phyloP scores from a whole-genome alignment of 176 grass and related monocot species.

The Bonia amplexicaulis region DNA sequence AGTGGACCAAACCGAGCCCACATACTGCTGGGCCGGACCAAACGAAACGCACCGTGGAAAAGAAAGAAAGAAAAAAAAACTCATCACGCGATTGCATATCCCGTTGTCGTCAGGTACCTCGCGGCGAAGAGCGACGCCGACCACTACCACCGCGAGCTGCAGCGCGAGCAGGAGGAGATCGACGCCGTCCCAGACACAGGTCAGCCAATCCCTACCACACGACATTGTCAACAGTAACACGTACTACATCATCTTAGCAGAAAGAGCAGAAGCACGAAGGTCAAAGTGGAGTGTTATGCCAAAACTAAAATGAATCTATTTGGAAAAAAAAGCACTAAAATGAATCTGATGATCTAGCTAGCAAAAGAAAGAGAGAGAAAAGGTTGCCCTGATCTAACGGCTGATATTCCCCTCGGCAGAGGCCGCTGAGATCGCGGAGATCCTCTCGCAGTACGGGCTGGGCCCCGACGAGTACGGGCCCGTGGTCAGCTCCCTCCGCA shows the following conservation, averaged over 20 bases:
- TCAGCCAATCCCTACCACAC: neutral
- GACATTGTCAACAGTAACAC: neutral
- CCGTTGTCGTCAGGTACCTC: conserved; percentile 47
- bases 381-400: neutral
- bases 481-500: conserved; percentile 58
- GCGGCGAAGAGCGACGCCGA: conserved; percentile 94
- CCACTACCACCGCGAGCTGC: conserved; percentile 75
- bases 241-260: neutral
- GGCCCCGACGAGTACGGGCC: conserved; percentile 65
- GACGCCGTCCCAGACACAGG: conserved; percentile 62
- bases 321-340: no score
- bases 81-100: neutral
- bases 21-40: no score
- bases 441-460: conserved; percentile 75
- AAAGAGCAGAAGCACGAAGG: no score
- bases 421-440: conserved; percentile 85
- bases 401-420: conserved; percentile 32
- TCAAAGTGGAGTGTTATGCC: no score
- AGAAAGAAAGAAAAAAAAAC: neutral
- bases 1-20: no score
- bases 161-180: conserved; percentile 92
- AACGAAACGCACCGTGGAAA: no score
- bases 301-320: no score
- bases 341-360: neutral
- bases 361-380: no score